Percentiles rank a stretch among this genome's conserved stretches.
phyloP scores from a whole-genome alignment of 139 green algal genomes.

The Chlorella sp. region DNA sequence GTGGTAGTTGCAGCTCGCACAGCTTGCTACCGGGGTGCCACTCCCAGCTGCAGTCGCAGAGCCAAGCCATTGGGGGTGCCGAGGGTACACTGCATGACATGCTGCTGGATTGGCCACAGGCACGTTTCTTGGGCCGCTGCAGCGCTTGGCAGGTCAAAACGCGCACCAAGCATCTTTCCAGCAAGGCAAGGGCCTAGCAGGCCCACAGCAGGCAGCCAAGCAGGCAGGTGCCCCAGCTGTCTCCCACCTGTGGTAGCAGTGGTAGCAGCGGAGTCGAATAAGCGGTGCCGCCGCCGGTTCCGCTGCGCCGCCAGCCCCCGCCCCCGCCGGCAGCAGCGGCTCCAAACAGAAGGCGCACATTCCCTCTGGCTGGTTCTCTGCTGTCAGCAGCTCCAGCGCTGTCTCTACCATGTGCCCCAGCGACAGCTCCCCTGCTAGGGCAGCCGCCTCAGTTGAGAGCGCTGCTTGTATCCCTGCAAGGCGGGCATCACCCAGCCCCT shows the following conservation, averaged over 20 bases:
- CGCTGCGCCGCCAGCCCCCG: neutral
- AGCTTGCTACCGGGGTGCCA: no score
- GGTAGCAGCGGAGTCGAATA: constrained; percentile 34
- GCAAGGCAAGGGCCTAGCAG: neutral
- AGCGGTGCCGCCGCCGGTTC: neutral
- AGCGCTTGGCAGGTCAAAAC: neutral
- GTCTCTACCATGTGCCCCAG: constrained; percentile 36
- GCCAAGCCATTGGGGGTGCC: neutral
- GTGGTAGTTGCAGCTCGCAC: no score
- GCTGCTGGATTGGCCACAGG: neutral
- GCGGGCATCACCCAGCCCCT: constrained; percentile 11
- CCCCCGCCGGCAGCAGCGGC: neutral
- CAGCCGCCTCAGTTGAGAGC: constrained; percentile 3
- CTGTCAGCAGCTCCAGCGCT: constrained; percentile 26
- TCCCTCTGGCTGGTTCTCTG: constrained; percentile 28
- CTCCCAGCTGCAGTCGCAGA: no score
- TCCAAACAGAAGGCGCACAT: constrained; percentile 40
- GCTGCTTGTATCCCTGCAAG: neutral
- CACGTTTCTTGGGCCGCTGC: neutral
- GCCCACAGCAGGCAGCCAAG: neutral
- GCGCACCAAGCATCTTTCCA: neutral
- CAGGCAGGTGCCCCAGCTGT: neutral
- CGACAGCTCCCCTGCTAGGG: constrained; percentile 19
- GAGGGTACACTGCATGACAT: neutral
- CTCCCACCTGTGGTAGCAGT: constrained; percentile 36